Base-by-base conservation (phyloP, 2,329 filamentous ascomycete genomes). In the Curvularia sp. region DNA sequence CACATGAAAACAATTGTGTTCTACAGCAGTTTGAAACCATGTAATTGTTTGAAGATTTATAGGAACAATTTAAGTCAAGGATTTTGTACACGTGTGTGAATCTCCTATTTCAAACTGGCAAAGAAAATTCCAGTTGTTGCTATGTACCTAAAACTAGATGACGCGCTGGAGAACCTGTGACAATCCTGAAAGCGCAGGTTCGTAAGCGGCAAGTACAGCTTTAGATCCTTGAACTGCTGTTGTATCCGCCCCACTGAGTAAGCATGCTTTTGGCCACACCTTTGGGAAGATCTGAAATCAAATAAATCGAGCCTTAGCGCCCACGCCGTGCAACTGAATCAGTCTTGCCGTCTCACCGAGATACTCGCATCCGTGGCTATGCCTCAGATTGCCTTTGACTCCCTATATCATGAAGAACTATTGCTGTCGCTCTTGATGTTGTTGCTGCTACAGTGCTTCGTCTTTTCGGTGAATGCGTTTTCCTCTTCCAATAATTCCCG, bases 401-500 rank as follows among this genome's bases (percentile, higher is more conserved):
- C 66, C 67, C 26, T 47, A 56, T 28, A 68, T 60, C 55, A 67
- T 64, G 46, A 44, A 55, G n/a, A 60, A 47, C 18, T 18, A 22
- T 63, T 66, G 5, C 60, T 61, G 5, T 52, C 9, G 28, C 7
- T 31, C 8, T 9, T 31, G 28, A 31, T 31, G 8, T 31, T 49
- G 20, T 63, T 67, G 5, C 61, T 61, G 6, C 52, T 56, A 4
- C 62, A 58, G 1, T 62, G 62, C 31, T 65, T 28, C 4, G 63
- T 52, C 2, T 71, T 67, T 48, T 69, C 68, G 1, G n/a, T 52
- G 20, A 54, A 60, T 1, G 48, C 54, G 0, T 26, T 53, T 22
- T 67, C 60, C 39, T 71, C 66, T 2, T 69, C 63, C 8, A 67
- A 58, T 38, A 67, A 47, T 44, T 68, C 66, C 24, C 33, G 46